These are phyloP conservation scores for Syncephalis fuscata DNA, from an alignment of 371 early-diverging fungal genomes.

Conservation along the genomic window DNA sequence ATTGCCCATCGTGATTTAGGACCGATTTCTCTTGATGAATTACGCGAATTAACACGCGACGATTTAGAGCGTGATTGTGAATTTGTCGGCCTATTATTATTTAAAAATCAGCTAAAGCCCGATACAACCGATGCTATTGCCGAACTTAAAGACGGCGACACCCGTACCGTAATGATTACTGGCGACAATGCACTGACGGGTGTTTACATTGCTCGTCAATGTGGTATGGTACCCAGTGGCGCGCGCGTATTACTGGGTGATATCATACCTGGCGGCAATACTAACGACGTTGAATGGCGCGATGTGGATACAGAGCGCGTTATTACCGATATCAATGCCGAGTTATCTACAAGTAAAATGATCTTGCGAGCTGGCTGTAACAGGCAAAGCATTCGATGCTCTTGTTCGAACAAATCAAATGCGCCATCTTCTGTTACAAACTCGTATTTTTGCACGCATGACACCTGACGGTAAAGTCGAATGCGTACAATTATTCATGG, in stretches of 20 bases:
- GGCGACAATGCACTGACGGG: constrained; percentile 88
- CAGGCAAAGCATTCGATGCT: constrained; percentile 48
- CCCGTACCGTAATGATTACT: constrained; percentile 81
- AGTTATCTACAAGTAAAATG: not conserved
- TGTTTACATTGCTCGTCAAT: constrained; percentile 67
- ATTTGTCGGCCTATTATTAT: constrained; percentile 64
- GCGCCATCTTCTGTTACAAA: constrained; percentile 26
- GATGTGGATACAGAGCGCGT: constrained; percentile 14
- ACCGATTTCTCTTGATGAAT: constrained; percentile 19
- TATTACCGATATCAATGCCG: constrained; percentile 12
- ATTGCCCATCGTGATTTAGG: constrained; percentile 41
- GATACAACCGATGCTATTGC: constrained; percentile 57
- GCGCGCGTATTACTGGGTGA: constrained; percentile 30
- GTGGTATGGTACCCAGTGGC: constrained; percentile 39
- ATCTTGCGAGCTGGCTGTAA: constrained; percentile 45
- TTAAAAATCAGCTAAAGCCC: constrained; percentile 74
- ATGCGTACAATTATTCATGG: constrained; percentile 62
- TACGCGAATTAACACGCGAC: constrained; percentile 29
- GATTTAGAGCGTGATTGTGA: constrained; percentile 43
- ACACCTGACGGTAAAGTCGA: constrained; percentile 52
- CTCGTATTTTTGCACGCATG: constrained; percentile 64
- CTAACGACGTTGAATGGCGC: not conserved
- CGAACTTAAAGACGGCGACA: constrained; percentile 57
- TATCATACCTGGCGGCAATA: constrained; percentile 13
- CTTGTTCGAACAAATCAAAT: constrained; percentile 23